Evolutionary conservation across 1,284 basidiomycete genomes (phyloP).

Genomic region (Sanguinoderma infundibulare): DNA sequence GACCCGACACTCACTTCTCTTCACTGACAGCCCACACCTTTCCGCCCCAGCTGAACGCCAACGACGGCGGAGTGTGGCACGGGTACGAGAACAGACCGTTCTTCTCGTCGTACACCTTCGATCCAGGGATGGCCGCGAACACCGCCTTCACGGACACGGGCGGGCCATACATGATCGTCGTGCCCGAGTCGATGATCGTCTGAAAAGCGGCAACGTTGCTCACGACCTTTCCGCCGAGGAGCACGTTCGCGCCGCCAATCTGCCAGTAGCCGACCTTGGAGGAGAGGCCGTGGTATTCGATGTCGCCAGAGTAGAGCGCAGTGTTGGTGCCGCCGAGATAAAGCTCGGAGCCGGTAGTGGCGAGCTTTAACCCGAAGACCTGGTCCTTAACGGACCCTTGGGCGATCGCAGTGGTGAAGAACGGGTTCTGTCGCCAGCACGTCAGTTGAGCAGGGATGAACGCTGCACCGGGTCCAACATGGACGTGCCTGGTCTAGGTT

Average conservation of each 20-base stretch:
- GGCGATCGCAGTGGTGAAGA: constrained; percentile 48
- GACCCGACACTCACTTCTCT: constrained; percentile 14
- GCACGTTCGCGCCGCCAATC: constrained; percentile 38
- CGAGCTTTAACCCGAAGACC: constrained; percentile 55
- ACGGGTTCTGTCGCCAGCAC: constrained; percentile 18
- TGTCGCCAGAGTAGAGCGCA: constrained; percentile 11
- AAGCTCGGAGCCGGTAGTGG: constrained; percentile 48
- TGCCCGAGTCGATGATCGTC: constrained; percentile 44
- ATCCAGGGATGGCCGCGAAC: constrained; percentile 48
- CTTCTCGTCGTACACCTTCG: constrained; percentile 25
- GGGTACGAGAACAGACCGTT: constrained; percentile 44
- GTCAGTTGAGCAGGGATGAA: constrained; percentile 46
- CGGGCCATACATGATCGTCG: constrained; percentile 55
- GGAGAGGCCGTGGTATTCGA: constrained; percentile 20
- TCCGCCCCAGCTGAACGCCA: constrained; percentile 46
- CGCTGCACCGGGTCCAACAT: not conserved
- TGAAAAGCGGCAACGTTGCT: constrained; percentile 23
- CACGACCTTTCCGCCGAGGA: constrained; percentile 32
- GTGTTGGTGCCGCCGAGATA: constrained; percentile 46
- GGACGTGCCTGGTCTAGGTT: constrained; percentile 22
- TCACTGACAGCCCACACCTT: constrained; percentile 41
- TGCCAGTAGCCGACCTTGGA: constrained; percentile 41
- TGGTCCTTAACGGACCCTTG: constrained; percentile 39
- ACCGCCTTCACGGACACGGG: constrained; percentile 44
- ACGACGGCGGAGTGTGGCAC: constrained; percentile 38